A percentile compares a stretch with the other conserved stretches of the same genome.
These are phyloP conservation scores for Ogataea nonfermentans DNA, from an alignment of 805 yeast genomes.

Conservation along the genomic window DNA sequence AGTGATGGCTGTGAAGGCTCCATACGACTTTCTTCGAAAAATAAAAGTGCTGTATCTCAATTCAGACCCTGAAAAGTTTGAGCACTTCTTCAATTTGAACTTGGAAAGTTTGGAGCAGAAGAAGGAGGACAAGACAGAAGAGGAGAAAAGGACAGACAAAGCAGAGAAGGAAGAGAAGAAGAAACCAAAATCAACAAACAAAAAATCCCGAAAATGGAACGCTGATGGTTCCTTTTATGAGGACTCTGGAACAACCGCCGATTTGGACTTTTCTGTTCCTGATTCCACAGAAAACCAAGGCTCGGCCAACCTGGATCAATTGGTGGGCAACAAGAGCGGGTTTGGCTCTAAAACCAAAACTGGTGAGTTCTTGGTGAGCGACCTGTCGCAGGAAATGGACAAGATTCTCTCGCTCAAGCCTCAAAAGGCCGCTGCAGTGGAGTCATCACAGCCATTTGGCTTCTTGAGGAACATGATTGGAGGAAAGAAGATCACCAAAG, in stretches of 20 bases:
- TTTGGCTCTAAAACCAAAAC: slow-evolving; percentile 43
- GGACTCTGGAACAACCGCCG: slow-evolving; percentile 37
- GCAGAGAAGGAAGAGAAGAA: slow-evolving; percentile 12
- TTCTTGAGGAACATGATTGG: slow-evolving; percentile 64
- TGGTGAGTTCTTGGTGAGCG: slow-evolving; percentile 67
- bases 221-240: slow-evolving; percentile 58
- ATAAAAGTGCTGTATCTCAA: slow-evolving; percentile 26
- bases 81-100: slow-evolving; percentile 40
- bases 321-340: slow-evolving; percentile 38
- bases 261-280: slow-evolving; percentile 54
- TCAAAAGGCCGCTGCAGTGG: slow-evolving; percentile 22
- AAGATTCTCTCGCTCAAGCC: slow-evolving; percentile 34
- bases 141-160: slow-evolving; percentile 4
- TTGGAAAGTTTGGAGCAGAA: slow-evolving; percentile 29
- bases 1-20: slow-evolving; percentile 29
- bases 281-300: slow-evolving; percentile 16
- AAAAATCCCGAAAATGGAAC: slow-evolving; percentile 62
- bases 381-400: slow-evolving; percentile 53
- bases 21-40: slow-evolving; percentile 30
- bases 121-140: slow-evolving; percentile 14
- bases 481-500: slow-evolving; percentile 61
- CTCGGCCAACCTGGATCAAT: slow-evolving; percentile 29
- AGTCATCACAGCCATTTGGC: slow-evolving; percentile 46
- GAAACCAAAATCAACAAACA: slow-evolving; percentile 23
- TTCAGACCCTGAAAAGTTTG: slow-evolving; percentile 34